Base-by-base conservation (phyloP, 2,329 filamentous ascomycete genomes). In the Gnomoniopsis sp. region DNA sequence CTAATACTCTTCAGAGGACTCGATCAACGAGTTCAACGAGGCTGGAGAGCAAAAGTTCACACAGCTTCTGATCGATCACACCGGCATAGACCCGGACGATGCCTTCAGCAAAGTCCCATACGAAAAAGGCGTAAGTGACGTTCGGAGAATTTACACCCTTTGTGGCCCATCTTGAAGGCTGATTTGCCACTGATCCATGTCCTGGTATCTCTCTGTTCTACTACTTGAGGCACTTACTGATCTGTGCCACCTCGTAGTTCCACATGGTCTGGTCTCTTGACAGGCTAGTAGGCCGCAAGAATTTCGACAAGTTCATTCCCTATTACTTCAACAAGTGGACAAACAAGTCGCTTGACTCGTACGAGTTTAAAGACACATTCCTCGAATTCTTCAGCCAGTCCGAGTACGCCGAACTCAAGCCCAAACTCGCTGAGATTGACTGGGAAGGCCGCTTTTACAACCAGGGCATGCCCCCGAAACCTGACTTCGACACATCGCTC, bases 301-400 rank as follows among this genome's bases (percentile, higher is more conserved):
- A 89, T 71, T 99, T 95, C 77, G 91, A 98, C 79, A 89, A 87
- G 66, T 99, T 98, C 74, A 97, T 98, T 69, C 92, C 93, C 17
- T 87, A 96, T 73, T 97, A 98, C 77, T 98, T 98, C 72, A 86
- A 82, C 33, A 90, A 84, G 43, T 98, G 89, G 84, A 87, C 89
- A 58, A 84, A 85, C 69, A 93, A 92, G 73, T 96, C 91, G 2
- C 82, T 99, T 8, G 92, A 97, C 74, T 96, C 91, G 2, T 96
- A 90, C 67, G 91, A 98, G 69, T 99, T 99, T 83, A 96, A 93
- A 72, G 80, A 88, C 52, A 96, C 91, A 1, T 87, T 97, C 54
- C 72, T 96, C 38, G 84, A 89, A 63, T 98, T 96, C 79, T 98
- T 97, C 73, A 78, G 82, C 60, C 75, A 75, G 2, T 75, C 83